Conservation (phyloP, 129 eudicot genomes). For the Flaveria sonorensis region DNA sequence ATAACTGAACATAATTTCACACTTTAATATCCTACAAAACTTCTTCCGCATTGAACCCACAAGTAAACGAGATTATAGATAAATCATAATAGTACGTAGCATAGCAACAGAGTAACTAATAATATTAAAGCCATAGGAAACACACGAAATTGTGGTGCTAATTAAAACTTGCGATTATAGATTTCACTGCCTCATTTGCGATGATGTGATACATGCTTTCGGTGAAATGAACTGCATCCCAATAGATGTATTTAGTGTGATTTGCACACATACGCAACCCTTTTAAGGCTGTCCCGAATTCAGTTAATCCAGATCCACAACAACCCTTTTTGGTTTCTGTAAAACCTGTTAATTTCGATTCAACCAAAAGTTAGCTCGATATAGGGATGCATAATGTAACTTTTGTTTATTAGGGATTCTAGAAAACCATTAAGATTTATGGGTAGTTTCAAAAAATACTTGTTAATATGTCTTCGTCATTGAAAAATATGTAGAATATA, state of each 20-base stretch:
- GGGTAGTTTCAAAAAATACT: too few relatives aligned
- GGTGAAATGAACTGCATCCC: conserved; percentile 77
- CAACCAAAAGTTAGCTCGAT: neutral
- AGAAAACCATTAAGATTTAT: too few relatives aligned
- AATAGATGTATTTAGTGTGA: conserved; percentile 49
- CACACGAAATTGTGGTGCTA: neutral
- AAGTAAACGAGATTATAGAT: neutral
- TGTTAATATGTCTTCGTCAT: too few relatives aligned
- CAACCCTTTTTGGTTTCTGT: conserved; percentile 52
- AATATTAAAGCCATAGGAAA: neutral
- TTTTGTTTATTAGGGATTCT: too few relatives aligned
- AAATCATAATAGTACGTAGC: neutral
- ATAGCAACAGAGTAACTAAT: neutral
- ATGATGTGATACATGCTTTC: conserved; percentile 52
- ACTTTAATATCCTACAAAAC: neutral
- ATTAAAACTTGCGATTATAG: conserved; percentile 24
- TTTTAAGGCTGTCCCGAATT: conserved; percentile 48
- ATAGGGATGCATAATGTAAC: neutral
- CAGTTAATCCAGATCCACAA: conserved; percentile 57
- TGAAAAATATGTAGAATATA: too few relatives aligned
- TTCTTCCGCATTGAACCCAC: neutral
- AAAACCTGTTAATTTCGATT: conserved; percentile 40
- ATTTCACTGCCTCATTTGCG: conserved; percentile 42
- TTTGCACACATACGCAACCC: conserved; percentile 46
- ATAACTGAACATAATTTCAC: neutral